phyloP scores from a whole-genome alignment of 2,329 filamentous ascomycete species.

The Esteya vermicola region DNA sequence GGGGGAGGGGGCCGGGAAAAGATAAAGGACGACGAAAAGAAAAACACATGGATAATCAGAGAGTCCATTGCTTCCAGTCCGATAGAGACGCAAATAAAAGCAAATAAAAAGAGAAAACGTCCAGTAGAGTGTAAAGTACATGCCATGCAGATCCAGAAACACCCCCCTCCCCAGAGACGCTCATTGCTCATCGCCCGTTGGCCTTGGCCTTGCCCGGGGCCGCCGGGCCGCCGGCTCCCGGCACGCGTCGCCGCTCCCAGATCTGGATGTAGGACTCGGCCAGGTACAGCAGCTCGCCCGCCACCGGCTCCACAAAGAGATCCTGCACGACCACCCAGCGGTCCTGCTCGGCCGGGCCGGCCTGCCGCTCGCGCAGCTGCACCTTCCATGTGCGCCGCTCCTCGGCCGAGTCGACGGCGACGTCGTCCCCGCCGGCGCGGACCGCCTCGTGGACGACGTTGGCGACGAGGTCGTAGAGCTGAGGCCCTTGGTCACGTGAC shows the following conservation, averaged over 20 bases:
- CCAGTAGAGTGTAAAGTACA: not conserved
- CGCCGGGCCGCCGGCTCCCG: conserved; percentile 1
- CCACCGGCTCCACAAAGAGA: conserved; percentile 78
- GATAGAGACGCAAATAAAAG: no score
- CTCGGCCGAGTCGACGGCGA: conserved; percentile 70
- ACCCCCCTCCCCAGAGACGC: not conserved
- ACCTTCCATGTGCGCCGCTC: conserved; percentile 86
- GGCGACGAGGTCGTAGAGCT: conserved; percentile 89
- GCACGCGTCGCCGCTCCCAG: conserved; percentile 65
- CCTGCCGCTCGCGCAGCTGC: conserved; percentile 60
- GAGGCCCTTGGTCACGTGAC: conserved; percentile 76
- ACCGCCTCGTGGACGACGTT: conserved; percentile 86
- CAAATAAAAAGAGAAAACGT: no score
- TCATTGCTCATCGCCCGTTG: not conserved
- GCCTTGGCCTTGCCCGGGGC: conserved; percentile 16
- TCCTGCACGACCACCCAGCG: conserved; percentile 94
- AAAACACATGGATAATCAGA: no score
- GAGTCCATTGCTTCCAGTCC: no score
- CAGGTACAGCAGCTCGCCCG: conserved; percentile 79
- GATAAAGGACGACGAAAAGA: no score
- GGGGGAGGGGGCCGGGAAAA: no score
- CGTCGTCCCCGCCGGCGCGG: conserved; percentile 56
- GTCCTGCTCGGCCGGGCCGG: conserved; percentile 29
- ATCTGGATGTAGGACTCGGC: conserved; percentile 93
- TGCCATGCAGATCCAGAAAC: not conserved